phyloP scores from a whole-genome alignment of 345 rosid genomes.

The Punica granatum region DNA sequence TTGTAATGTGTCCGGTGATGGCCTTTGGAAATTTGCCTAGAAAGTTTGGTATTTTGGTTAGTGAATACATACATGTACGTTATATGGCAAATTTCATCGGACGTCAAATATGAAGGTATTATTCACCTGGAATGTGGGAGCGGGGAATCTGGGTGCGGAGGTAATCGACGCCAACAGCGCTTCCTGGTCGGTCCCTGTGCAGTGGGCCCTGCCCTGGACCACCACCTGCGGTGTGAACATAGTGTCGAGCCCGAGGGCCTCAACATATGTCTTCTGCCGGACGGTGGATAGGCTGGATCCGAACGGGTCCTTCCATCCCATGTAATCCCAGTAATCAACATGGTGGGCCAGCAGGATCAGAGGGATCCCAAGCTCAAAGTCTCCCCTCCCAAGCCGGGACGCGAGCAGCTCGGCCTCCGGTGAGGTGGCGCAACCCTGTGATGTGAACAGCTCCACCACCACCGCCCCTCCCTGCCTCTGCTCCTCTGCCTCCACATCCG shows the following conservation, averaged over 20 bases:
- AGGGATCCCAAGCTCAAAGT: conserved; percentile 52
- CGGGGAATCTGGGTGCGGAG: conserved; percentile 57
- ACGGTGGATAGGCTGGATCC: conserved; percentile 78
- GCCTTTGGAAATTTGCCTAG: conserved; percentile 34
- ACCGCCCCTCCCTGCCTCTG: conserved; percentile 43
- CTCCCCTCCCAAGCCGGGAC: conserved; percentile 90
- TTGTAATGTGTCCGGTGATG: conserved; percentile 50
- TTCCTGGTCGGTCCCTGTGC: conserved; percentile 61
- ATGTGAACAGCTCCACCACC: conserved; percentile 79
- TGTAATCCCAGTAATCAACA: conserved; percentile 89
- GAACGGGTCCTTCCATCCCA: conserved; percentile 95
- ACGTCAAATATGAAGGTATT: too few relatives aligned
- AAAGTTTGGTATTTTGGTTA: too few relatives aligned
- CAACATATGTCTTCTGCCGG: conserved; percentile 81
- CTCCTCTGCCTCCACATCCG: conserved; percentile 35
- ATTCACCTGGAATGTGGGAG: conserved; percentile 63
- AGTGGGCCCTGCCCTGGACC: conserved; percentile 61
- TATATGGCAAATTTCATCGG: too few relatives aligned
- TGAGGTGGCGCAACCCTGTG: conserved; percentile 80
- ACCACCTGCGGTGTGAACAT: conserved; percentile 87
- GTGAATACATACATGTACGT: too few relatives aligned
- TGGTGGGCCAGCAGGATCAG: conserved; percentile 63
- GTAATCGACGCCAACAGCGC: conserved; percentile 39
- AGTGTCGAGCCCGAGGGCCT: conserved; percentile 71
- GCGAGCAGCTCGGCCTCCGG: conserved; percentile 71